Conservation (phyloP, 2,329 filamentous ascomycete genomes). For the Arthrobotrys conoides region DNA sequence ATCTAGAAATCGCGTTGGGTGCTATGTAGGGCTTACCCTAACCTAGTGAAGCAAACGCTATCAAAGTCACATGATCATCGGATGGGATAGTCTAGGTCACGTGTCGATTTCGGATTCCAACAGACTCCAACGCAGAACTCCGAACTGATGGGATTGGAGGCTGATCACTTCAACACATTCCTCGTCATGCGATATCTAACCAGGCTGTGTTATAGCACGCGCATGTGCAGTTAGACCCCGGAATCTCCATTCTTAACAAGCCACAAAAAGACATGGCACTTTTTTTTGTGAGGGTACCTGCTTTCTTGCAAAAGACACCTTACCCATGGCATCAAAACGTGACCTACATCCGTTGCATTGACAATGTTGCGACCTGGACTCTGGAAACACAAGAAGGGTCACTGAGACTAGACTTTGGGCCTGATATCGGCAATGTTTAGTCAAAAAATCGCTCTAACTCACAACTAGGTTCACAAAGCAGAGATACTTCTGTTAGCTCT, state of each 20-base stretch:
- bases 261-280: constrained; percentile 10
- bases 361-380: background rate
- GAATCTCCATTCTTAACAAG: constrained; percentile 44
- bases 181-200: constrained; percentile 6
- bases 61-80: too few relatives aligned
- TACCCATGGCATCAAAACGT: constrained; percentile 30
- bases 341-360: background rate
- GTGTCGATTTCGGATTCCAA: constrained; percentile 37
- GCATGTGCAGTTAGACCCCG: constrained; percentile 14
- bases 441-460: background rate
- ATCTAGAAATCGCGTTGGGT: constrained; percentile 28
- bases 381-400: too few relatives aligned
- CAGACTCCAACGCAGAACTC: constrained; percentile 35
- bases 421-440: constrained; percentile 1
- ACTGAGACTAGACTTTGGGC: too few relatives aligned
- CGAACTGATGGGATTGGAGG: background rate
- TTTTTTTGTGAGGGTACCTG: constrained; percentile 24
- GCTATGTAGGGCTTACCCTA: constrained; percentile 55
- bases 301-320: constrained; percentile 23
- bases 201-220: constrained; percentile 20
- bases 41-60: background rate
- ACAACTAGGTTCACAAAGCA: background rate
- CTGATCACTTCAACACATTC: constrained; percentile 51
- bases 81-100: constrained; percentile 5
- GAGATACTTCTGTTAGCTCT: background rate